A percentile compares a stretch with the other conserved stretches of the same genome.
These are phyloP conservation scores for Toxicodendron radicans DNA, from an alignment of 345 rosid species.

Conservation along the genomic window DNA sequence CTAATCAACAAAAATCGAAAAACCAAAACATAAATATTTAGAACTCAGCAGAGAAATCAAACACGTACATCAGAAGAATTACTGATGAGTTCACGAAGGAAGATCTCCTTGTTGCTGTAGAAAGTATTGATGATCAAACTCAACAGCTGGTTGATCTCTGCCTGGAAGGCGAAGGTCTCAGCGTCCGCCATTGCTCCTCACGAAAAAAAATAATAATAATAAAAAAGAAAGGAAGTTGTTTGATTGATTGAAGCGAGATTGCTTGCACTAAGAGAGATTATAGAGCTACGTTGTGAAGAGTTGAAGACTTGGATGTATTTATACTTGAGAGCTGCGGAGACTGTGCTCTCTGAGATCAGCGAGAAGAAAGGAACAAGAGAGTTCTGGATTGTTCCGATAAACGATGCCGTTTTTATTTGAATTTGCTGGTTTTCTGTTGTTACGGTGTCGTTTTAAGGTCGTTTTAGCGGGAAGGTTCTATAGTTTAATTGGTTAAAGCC, in stretches of 20 bases:
- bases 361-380: background rate
- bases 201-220: background rate
- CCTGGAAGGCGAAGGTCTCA: slow-evolving; percentile 93
- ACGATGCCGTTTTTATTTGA: slow-evolving; percentile 30
- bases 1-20: background rate
- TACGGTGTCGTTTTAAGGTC: slow-evolving; percentile 2
- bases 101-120: slow-evolving; percentile 92
- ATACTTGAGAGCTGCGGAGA: slow-evolving; percentile 23
- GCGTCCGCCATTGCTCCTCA: slow-evolving; percentile 54
- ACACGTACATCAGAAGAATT: slow-evolving; percentile 64
- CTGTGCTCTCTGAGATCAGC: slow-evolving; percentile 35
- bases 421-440: background rate
- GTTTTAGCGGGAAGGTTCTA: background rate
- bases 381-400: slow-evolving; percentile 59
- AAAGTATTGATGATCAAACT: slow-evolving; percentile 89
- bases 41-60: background rate
- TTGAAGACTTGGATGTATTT: background rate
- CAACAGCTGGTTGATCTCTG: slow-evolving; percentile 85
- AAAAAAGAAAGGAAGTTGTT: background rate
- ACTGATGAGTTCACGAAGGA: slow-evolving; percentile 72
- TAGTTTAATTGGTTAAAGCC: background rate
- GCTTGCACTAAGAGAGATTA: background rate
- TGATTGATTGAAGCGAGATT: background rate
- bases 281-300: background rate
- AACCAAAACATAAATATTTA: no score